Evolutionary conservation across 495 filamentous ascomycete species (phyloP), one percentile per base, ranked within the genome.

Genomic region (Aspergillus bridgeri): DNA sequence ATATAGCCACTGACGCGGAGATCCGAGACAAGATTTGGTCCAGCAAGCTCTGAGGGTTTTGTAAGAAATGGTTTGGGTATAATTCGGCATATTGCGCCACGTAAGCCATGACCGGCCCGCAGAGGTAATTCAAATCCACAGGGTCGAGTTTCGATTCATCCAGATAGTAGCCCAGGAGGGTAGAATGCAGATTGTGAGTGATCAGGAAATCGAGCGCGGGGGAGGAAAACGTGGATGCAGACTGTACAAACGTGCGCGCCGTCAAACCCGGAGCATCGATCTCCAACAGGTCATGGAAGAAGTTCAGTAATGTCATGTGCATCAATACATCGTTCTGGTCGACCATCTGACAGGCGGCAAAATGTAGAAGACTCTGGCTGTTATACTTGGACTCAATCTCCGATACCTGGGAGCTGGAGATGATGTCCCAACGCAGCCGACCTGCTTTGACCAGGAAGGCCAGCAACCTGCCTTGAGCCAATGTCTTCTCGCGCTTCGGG

Each of bases 381-480:
- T 77, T 67, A 58, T 85, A 87, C 43, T 69, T 67, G 1, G 72
- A 59, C 54, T 91, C 86, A 1, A 92, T 64, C 0, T 87, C 84
- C 0, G 82, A 60, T 22, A 87, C 71, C 20, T 87, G 79, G 0
- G 87, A 79, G 17, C 65, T 73, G 8, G 80, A 78, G 42, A 94
- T 76, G 11, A 81, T 74, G 15, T 76, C 71, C 76, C 90, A 85
- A 65, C 89, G 83, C 51, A 91, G 59, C 3, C 72, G 69, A 3
- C 86, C 88, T 3, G 90, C 79, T 15, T 85, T 82, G 2, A 86
- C 83, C 3, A 96, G 69, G 58, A 92, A 75, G 11, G 85, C 81
- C 60, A 96, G 73, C 43, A 96, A 58, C 55, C 92, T 78, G 38
- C 86, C 89, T 70, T 96, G 91, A 2, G 90, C 87, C 20, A 95